These are phyloP conservation scores for Epichloe sp. DNA, from an alignment of 2,329 filamentous ascomycete genomes.

Conservation along the genomic window DNA sequence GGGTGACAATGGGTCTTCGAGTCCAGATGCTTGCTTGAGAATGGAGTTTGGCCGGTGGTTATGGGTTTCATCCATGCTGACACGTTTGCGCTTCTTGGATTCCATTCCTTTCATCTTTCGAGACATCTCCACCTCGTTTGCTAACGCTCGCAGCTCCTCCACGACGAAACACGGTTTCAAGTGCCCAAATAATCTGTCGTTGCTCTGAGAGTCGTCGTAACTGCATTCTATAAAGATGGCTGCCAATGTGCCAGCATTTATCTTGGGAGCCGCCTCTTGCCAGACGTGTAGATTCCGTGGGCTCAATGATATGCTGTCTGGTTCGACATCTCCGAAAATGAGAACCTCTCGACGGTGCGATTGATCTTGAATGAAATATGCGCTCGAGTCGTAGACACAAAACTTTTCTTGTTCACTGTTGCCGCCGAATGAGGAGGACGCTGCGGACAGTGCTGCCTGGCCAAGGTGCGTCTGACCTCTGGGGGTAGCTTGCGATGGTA, in stretches of 20 bases:
- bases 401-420: constrained; percentile 32
- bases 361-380: constrained; percentile 80
- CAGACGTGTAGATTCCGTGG: constrained; percentile 76
- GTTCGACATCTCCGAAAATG: constrained; percentile 92
- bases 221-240: constrained; percentile 95
- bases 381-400: constrained; percentile 77
- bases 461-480: constrained; percentile 18
- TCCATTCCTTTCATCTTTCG: constrained; percentile 23
- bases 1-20: constrained; percentile 39
- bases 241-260: constrained; percentile 55
- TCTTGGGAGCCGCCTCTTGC: constrained; percentile 77
- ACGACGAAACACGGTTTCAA: constrained; percentile 73
- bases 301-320: constrained; percentile 69
- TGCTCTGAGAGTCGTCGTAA: constrained; percentile 67
- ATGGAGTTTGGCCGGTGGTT: constrained; percentile 11
- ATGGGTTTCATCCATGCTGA: constrained; percentile 16
- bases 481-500: constrained; percentile 1
- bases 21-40: constrained; percentile 8
- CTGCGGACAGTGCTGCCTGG: constrained; percentile 16
- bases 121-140: constrained; percentile 51
- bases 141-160: constrained; percentile 62
- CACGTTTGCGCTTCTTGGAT: constrained; percentile 54
- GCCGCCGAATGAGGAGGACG: constrained; percentile 11
- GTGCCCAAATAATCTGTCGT: constrained; percentile 76
- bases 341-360: constrained; percentile 63